Conservation (phyloP, 805 yeast species). For the Suhomyces emberorum region DNA sequence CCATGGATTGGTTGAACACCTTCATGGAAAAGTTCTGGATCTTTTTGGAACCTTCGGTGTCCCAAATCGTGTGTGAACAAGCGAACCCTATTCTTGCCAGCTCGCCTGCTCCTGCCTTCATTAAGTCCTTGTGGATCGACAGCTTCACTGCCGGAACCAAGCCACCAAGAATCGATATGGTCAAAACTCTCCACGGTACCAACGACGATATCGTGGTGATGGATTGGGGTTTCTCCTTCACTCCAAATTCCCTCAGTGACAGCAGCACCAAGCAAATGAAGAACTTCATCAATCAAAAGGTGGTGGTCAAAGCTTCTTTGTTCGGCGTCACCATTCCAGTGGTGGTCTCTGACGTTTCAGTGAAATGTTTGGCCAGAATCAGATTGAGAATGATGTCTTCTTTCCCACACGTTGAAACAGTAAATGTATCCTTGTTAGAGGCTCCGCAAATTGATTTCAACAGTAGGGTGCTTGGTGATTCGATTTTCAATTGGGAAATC, state of each 20-base stretch:
- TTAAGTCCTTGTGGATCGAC: slow-evolving; percentile 81
- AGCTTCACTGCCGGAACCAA: slow-evolving; percentile 90
- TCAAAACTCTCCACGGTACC: slow-evolving; percentile 88
- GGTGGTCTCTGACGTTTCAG: slow-evolving; percentile 73
- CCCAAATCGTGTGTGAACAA: slow-evolving; percentile 81
- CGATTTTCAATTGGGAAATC: slow-evolving; percentile 82
- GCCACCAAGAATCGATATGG: slow-evolving; percentile 90
- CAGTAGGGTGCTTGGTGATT: slow-evolving; percentile 70
- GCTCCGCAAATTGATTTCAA: slow-evolving; percentile 88
- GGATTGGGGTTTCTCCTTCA: slow-evolving; percentile 94
- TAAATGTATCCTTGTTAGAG: slow-evolving; percentile 78
- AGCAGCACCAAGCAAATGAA: slow-evolving; percentile 80
- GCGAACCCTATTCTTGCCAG: slow-evolving; percentile 81
- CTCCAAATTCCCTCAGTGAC: slow-evolving; percentile 87
- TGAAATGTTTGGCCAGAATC: slow-evolving; percentile 70
- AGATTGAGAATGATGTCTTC: slow-evolving; percentile 85
- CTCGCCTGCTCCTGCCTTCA: slow-evolving; percentile 75
- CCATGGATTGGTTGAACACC: slow-evolving; percentile 93
- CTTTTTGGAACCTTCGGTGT: slow-evolving; percentile 81
- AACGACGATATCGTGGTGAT: slow-evolving; percentile 89
- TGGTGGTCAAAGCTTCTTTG: slow-evolving; percentile 71
- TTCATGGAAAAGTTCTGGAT: slow-evolving; percentile 91
- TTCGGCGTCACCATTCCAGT: slow-evolving; percentile 84
- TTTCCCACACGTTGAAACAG: slow-evolving; percentile 91
- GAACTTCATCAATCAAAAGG: slow-evolving; percentile 77